Evolutionary conservation across 2,329 filamentous ascomycete genomes (phyloP).

Genomic region (Talaromyces sp.): DNA sequence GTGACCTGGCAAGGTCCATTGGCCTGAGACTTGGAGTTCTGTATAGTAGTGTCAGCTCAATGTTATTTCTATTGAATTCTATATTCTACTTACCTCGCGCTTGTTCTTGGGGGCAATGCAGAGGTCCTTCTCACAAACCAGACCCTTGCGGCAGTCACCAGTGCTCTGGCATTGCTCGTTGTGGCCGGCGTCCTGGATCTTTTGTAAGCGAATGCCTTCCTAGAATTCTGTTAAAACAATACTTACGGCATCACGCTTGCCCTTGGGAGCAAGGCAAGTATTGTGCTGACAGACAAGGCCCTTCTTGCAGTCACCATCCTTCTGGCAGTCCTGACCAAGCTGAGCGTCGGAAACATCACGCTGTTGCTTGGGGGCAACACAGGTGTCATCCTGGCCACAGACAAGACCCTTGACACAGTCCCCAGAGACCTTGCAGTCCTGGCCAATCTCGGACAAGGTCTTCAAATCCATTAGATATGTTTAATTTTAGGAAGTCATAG

Average conservation of each 20-base stretch:
- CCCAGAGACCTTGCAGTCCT: constrained; percentile 4
- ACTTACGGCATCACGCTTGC: constrained; percentile 6
- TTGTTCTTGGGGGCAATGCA: constrained; percentile 7
- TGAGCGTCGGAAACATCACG: constrained; percentile 4
- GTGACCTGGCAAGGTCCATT: constrained; percentile 10
- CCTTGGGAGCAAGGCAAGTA: constrained; percentile 6
- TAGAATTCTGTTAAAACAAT: no score
- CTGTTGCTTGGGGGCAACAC: constrained; percentile 5
- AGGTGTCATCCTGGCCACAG: constrained; percentile 7
- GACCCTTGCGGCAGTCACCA: constrained; percentile 5
- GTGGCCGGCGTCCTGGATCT: not conserved
- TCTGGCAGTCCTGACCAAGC: constrained; percentile 6
- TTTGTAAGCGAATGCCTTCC: not conserved
- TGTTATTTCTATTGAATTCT: not conserved
- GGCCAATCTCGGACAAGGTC: constrained; percentile 5
- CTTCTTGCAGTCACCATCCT: constrained; percentile 2
- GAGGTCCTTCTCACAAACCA: constrained; percentile 6
- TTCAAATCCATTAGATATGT: not conserved
- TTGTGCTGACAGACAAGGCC: constrained; percentile 5
- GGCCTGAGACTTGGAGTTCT: constrained; percentile 8
- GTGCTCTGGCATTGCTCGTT: not conserved
- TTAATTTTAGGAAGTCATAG: not conserved
- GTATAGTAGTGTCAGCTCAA: not conserved
- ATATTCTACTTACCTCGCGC: constrained; percentile 1
- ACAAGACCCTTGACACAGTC: constrained; percentile 10